A percentile compares a stretch with the other conserved stretches of the same genome.
These are phyloP conservation scores for Amoebophrya sp. DNA, from an alignment of 169 alveolate genomes.

Conservation along the genomic window DNA sequence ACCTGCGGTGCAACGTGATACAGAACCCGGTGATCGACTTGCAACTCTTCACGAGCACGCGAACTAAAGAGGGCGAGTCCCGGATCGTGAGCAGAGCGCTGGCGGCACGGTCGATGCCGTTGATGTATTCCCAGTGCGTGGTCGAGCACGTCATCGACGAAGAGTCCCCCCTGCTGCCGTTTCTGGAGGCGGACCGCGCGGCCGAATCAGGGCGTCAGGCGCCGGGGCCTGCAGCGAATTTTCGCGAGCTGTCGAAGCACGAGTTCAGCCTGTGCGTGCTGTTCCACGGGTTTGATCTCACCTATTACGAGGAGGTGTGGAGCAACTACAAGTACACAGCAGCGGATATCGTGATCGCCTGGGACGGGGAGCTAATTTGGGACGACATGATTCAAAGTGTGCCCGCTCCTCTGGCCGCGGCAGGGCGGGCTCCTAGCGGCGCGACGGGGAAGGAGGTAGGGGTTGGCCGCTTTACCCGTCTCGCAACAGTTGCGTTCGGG, in stretches of 20 bases:
- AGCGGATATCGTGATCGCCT: not conserved
- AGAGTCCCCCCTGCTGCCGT: not conserved
- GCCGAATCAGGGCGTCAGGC: no score
- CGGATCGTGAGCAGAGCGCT: not conserved
- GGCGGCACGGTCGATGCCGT: not conserved
- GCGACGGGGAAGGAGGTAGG: no score
- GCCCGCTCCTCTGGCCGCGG: no score
- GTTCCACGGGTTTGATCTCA: not conserved
- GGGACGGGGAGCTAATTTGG: not conserved
- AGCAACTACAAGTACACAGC: constrained; percentile 1
- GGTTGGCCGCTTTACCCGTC: no score
- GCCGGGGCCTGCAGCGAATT: not conserved
- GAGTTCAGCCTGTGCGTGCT: not conserved
- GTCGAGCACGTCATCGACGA: not conserved
- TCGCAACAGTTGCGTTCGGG: no score
- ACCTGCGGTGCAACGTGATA: not conserved
- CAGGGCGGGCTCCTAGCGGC: no score
- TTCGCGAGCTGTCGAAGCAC: not conserved
- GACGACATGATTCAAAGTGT: not conserved
- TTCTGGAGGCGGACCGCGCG: not conserved
- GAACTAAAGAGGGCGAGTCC: not conserved
- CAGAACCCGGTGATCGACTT: not conserved
- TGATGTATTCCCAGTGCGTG: constrained; percentile 5
- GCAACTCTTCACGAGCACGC: not conserved
- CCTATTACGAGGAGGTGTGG: not conserved